Evolutionary conservation across 768 basidiomycete genomes (phyloP).

Genomic region (Suillus alpinus): DNA sequence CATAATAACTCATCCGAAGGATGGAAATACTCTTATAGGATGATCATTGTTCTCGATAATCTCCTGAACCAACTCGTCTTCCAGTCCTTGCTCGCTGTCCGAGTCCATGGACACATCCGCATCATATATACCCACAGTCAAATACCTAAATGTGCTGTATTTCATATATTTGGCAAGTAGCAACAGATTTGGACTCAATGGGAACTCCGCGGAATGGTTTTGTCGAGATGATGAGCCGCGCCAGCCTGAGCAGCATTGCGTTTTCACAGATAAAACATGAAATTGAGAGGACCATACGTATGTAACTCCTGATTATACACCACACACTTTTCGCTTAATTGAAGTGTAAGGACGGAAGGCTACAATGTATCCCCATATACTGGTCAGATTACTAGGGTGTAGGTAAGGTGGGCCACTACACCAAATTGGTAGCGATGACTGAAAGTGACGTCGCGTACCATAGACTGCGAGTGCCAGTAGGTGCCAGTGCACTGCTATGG

Average conservation of each 20-base stretch:
- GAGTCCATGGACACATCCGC: background rate
- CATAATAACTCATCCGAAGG: background rate
- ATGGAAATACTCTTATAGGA: background rate
- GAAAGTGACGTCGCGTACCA: background rate
- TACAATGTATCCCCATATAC: too few species aligned
- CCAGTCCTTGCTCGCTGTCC: background rate
- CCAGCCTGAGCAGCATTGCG: too few species aligned
- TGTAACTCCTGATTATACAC: too few species aligned
- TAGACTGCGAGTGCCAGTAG: background rate
- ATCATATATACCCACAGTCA: background rate
- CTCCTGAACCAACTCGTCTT: background rate
- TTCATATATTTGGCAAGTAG: background rate
- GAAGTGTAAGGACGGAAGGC: too few species aligned
- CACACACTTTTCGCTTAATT: too few species aligned
- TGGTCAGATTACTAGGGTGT: too few species aligned
- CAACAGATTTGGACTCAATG: background rate
- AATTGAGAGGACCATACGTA: too few species aligned
- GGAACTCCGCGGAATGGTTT: too few species aligned
- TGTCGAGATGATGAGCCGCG: too few species aligned
- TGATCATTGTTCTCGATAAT: background rate
- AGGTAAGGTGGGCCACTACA: too few species aligned
- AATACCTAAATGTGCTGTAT: background rate
- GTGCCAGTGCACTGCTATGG: background rate
- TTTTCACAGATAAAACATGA: too few species aligned
- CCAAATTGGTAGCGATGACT: background rate